phyloP scores from a whole-genome alignment of 2,329 filamentous ascomycete species.

The Ophiostoma montium region DNA sequence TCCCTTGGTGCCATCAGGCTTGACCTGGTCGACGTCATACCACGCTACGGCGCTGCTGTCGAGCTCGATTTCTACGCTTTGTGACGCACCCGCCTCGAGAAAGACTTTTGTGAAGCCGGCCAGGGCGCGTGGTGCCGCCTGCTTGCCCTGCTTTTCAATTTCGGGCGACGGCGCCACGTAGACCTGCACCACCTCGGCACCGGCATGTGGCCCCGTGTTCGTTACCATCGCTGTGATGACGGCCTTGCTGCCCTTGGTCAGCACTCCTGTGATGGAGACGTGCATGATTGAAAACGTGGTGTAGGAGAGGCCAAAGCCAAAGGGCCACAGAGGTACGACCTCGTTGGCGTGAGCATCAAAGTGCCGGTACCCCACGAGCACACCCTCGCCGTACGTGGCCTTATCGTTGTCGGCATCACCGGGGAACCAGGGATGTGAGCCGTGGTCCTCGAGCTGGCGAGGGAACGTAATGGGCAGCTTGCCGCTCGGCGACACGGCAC shows the following conservation, averaged over 20 bases:
- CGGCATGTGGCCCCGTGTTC: slow-evolving; percentile 6
- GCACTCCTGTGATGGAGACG: slow-evolving; percentile 20
- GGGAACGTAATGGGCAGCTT: slow-evolving; percentile 56
- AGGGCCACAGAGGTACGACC: slow-evolving; percentile 15
- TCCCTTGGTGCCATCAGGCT: neutral
- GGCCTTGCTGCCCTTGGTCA: slow-evolving; percentile 36
- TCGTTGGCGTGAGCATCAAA: slow-evolving; percentile 41
- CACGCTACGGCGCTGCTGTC: slow-evolving; percentile 3
- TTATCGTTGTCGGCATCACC: slow-evolving; percentile 41
- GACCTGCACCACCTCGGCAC: slow-evolving; percentile 10
- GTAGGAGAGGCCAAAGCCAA: slow-evolving; percentile 11
- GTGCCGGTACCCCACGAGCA: slow-evolving; percentile 60
- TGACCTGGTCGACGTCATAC: slow-evolving; percentile 8
- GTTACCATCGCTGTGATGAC: slow-evolving; percentile 9
- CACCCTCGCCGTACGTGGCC: slow-evolving; percentile 56
- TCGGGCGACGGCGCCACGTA: slow-evolving; percentile 5
- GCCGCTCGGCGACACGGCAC: slow-evolving; percentile 55
- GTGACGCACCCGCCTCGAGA: neutral
- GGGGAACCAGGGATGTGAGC: slow-evolving; percentile 52
- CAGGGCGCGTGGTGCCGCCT: slow-evolving; percentile 7
- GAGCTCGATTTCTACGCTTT: neutral
- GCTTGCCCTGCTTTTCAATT: neutral
- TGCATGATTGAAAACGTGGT: slow-evolving; percentile 28
- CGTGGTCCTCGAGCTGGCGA: slow-evolving; percentile 47
- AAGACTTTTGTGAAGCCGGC: slow-evolving; percentile 11